These are phyloP conservation scores for Ehretia macrophylla DNA, from an alignment of 257 asterid species.

Conservation along the genomic window DNA sequence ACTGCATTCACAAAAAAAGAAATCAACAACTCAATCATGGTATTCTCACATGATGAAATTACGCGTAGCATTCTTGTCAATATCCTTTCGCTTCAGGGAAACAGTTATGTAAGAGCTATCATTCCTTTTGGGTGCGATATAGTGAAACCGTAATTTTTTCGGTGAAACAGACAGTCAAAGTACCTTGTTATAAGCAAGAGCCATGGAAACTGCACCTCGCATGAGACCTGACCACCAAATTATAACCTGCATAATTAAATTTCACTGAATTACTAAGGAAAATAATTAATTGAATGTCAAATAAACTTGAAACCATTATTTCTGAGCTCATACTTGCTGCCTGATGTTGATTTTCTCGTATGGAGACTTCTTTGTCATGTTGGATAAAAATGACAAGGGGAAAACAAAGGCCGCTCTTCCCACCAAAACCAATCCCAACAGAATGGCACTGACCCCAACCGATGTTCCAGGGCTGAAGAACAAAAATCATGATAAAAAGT, in stretches of 20 bases:
- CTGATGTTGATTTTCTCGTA: constrained; percentile 59
- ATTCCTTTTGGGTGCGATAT: background rate
- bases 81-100: background rate
- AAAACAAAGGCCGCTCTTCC: constrained; percentile 98
- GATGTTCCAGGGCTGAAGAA: constrained; percentile 68
- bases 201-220: constrained; percentile 99
- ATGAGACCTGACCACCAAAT: constrained; percentile 99
- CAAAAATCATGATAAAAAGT: background rate
- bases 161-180: background rate
- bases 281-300: background rate
- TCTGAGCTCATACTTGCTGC: constrained; percentile 57
- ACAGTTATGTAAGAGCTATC: background rate
- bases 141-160: background rate
- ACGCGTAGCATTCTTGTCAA: background rate
- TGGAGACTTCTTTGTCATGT: constrained; percentile 67
- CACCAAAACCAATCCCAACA: constrained; percentile 71
- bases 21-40: background rate
- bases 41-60: background rate
- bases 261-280: background rate
- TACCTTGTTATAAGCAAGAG: constrained; percentile 99
- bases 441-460: constrained; percentile 63
- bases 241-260: constrained; percentile 46
- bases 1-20: constrained; percentile 44
- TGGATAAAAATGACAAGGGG: constrained; percentile 82
- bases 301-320: constrained; percentile 1